Evolutionary conservation across 305 asterid genomes (phyloP), one percentile per base, ranked within the genome.

Genomic region (Galium porrigens): DNA sequence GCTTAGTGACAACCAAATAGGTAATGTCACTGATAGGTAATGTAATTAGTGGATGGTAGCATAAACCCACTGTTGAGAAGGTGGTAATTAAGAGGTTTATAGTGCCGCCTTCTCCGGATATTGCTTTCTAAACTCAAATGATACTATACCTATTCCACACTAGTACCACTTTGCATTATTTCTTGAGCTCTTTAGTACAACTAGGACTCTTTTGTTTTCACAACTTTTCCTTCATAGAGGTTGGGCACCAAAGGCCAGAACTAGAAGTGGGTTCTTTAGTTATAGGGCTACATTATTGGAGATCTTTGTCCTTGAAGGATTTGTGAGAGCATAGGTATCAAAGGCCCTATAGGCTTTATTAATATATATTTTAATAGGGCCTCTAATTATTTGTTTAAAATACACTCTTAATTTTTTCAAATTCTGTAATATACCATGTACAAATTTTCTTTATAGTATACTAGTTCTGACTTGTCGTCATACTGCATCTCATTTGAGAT

Each of bases 51-150:
- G 68, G 68, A 32, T 27, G 25, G 41, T 63, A 6, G 12, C 2
- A 22, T 32, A 6, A 17, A 58, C 25, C 12, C 62, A 58, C 62
- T 58, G 42, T 56, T 54, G 33, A 27, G 39, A 39, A 51, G 56
- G 6, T 52, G 27, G 65, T 57, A 57, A 39, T 64, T 22, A 4
- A 32, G 22, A 34, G 9, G 25, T 5, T 7, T 53, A 49, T 36
- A 51, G 67, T 68, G 72, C 55, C 67, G 56, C 58, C 49, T 60
- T 68, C 66, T 49, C 15, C 55, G 72, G 72, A 2, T 32, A 6
- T 9, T 52, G 44, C 56, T 51, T 51, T 49, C 61, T 11, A 57
- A 57, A 29, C 27, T 54, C 59, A 8, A 22, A 20, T 54, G 32
- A 54, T 20, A 14, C 51, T 44, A 12, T 53, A 22, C 59, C 59